phyloP scores from a whole-genome alignment of 108 stramenopile genomes.

The Fistulifera solaris region DNA sequence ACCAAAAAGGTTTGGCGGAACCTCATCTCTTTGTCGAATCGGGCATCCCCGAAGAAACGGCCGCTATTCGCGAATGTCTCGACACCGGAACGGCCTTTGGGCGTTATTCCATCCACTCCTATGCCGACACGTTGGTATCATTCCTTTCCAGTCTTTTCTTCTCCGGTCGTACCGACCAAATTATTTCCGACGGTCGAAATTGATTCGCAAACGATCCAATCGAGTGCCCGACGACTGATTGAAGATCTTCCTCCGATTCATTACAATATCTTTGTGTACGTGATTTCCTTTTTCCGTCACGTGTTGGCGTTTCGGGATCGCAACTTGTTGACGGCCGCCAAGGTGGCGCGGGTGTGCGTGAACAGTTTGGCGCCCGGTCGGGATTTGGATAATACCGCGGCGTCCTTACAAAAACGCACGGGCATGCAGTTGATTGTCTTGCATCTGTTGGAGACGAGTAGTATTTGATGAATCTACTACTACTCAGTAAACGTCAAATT shows the following conservation, averaged over 20 bases:
- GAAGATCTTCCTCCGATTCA: conserved; percentile 86
- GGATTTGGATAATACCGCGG: conserved; percentile 37
- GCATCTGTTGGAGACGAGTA: conserved; percentile 51
- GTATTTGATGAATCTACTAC: conserved; percentile 16
- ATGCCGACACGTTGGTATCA: conserved; percentile 66
- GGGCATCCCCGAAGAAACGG: conserved; percentile 71
- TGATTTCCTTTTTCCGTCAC: conserved; percentile 92
- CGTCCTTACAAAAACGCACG: conserved; percentile 24
- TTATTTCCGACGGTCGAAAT: conserved; percentile 79
- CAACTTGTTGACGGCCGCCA: conserved; percentile 66
- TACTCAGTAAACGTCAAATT: no score
- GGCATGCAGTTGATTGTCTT: conserved; percentile 47
- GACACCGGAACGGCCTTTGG: conserved; percentile 77
- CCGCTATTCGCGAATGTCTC: conserved; percentile 76
- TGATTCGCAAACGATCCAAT: conserved; percentile 75
- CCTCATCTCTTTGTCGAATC: conserved; percentile 76
- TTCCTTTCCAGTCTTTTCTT: conserved; percentile 71
- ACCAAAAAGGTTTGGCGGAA: conserved; percentile 69
- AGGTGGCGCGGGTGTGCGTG: conserved; percentile 75
- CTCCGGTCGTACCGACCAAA: conserved; percentile 73
- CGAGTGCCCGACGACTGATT: conserved; percentile 68
- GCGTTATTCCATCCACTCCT: conserved; percentile 60
- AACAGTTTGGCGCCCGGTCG: conserved; percentile 45
- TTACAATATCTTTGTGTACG: conserved; percentile 96
- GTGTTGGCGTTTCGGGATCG: conserved; percentile 54